Percentiles rank a stretch among this genome's conserved stretches.
These are phyloP conservation scores for Clavispora fructus DNA, from an alignment of 805 yeast genomes.

Conservation along the genomic window DNA sequence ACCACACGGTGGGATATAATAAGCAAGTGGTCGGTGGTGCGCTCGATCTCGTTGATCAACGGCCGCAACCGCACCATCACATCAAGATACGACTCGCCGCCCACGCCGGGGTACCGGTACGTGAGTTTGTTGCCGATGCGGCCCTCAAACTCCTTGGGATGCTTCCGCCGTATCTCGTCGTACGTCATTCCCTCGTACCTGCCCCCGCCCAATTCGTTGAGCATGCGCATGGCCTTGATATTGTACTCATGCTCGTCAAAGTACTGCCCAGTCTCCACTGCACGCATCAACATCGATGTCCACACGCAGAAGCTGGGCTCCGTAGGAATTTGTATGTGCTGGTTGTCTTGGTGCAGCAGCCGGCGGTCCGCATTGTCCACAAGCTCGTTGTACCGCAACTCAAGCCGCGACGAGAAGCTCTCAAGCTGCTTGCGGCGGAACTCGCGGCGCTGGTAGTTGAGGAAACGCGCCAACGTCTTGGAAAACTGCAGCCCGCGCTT, in stretches of 20 bases:
- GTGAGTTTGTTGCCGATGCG: conserved; percentile 72
- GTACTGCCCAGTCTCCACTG: conserved; percentile 70
- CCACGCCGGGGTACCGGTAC: conserved; percentile 93
- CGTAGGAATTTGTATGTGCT: conserved; percentile 30
- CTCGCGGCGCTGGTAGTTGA: conserved; percentile 61
- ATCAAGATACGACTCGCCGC: conserved; percentile 93
- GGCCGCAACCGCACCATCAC: conserved; percentile 88
- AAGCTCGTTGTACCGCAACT: conserved; percentile 34
- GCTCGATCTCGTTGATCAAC: conserved; percentile 84
- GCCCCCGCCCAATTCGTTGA: conserved; percentile 93
- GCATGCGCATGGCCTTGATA: conserved; percentile 84
- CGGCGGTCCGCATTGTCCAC: conserved; percentile 17
- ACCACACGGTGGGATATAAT: conserved; percentile 89
- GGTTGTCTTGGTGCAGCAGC: conserved; percentile 6
- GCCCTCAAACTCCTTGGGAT: conserved; percentile 75
- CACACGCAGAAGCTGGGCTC: conserved; percentile 85
- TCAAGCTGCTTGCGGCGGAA: conserved; percentile 62
- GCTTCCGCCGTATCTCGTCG: conserved; percentile 66
- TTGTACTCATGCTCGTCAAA: conserved; percentile 74
- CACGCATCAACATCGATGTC: conserved; percentile 81
- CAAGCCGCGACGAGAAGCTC: conserved; percentile 43
- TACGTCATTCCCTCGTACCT: conserved; percentile 90
- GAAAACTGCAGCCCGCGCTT: conserved; percentile 74
- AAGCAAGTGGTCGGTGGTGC: conserved; percentile 82
- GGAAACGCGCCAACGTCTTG: conserved; percentile 66